phyloP scores from a whole-genome alignment of 139 green algal genomes.

The Closterium sp. region DNA sequence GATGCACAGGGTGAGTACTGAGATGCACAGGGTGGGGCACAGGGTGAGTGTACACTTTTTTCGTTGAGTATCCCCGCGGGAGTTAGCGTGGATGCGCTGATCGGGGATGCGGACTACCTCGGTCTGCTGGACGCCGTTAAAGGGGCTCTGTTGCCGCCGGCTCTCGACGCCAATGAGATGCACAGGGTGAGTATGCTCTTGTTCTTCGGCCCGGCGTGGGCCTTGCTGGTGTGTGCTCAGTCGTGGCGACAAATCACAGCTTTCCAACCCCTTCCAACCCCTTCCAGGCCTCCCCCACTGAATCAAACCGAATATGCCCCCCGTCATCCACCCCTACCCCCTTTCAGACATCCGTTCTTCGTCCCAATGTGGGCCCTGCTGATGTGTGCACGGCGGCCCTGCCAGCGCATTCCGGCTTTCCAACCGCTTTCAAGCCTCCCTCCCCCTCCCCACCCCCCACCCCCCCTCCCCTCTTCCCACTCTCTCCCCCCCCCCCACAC shows the following conservation, averaged over 20 bases:
- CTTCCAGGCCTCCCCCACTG: neutral
- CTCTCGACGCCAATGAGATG: slow-evolving; percentile 3
- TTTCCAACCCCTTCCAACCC: neutral
- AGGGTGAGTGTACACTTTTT: too few relatives aligned
- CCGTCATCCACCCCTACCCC: neutral
- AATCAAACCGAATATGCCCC: too few relatives aligned
- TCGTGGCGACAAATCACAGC: neutral
- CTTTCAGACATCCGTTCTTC: neutral
- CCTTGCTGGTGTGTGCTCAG: neutral
- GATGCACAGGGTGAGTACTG: neutral
- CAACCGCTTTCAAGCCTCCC: neutral
- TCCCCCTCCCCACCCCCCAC: neutral
- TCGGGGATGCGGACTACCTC: neutral
- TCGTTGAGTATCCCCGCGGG: neutral
- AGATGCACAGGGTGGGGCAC: neutral
- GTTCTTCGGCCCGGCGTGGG: neutral
- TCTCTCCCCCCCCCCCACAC: neutral
- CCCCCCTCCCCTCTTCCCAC: neutral
- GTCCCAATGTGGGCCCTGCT: neutral
- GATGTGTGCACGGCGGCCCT: neutral
- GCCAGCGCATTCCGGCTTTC: neutral
- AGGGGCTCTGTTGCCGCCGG: neutral
- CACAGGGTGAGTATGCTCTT: neutral
- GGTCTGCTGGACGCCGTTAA: neutral
- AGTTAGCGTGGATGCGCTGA: neutral